Percentiles rank a stretch among this genome's conserved stretches.
These are phyloP conservation scores for Termitomyces sp. DNA, from an alignment of 768 basidiomycete species.

Conservation along the genomic window DNA sequence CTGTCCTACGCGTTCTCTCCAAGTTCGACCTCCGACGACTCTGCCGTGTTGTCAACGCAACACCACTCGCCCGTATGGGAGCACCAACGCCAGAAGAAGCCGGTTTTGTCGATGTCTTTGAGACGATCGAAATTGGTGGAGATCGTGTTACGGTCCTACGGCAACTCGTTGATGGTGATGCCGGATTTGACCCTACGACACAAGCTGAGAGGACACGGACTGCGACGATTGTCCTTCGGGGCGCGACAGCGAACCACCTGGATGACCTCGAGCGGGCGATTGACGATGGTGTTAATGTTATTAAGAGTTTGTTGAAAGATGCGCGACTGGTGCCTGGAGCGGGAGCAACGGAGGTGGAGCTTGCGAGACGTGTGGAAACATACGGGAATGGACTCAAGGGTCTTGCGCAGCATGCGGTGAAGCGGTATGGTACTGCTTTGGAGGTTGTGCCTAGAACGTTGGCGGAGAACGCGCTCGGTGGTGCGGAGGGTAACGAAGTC, in stretches of 20 bases:
- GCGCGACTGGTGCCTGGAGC: constrained; percentile 88
- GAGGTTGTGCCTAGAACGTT: constrained; percentile 91
- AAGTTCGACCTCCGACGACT: constrained; percentile 96
- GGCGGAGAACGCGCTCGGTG: constrained; percentile 92
- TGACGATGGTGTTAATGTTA: constrained; percentile 95
- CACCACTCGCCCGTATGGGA: constrained; percentile 92
- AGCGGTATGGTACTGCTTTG: constrained; percentile 81
- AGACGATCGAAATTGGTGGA: constrained; percentile 94
- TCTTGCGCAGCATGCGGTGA: constrained; percentile 89
- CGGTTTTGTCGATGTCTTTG: constrained; percentile 89
- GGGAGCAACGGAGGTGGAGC: constrained; percentile 89
- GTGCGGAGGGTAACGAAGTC: constrained; percentile 90
- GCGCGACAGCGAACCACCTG: constrained; percentile 89
- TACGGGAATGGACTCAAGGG: constrained; percentile 90
- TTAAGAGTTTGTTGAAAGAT: constrained; percentile 90
- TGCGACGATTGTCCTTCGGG: constrained; percentile 91
- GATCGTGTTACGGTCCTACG: constrained; percentile 96
- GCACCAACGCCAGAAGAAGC: constrained; percentile 96
- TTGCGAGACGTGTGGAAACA: constrained; percentile 76
- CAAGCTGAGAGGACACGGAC: constrained; percentile 74
- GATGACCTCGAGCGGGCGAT: constrained; percentile 96
- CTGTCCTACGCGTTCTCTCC: constrained; percentile 93
- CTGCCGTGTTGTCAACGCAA: constrained; percentile 93
- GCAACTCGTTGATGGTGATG: constrained; percentile 66
- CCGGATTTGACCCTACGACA: constrained; percentile 46